Conservation (phyloP, 768 basidiomycete genomes). For the Mycena polygramma region DNA sequence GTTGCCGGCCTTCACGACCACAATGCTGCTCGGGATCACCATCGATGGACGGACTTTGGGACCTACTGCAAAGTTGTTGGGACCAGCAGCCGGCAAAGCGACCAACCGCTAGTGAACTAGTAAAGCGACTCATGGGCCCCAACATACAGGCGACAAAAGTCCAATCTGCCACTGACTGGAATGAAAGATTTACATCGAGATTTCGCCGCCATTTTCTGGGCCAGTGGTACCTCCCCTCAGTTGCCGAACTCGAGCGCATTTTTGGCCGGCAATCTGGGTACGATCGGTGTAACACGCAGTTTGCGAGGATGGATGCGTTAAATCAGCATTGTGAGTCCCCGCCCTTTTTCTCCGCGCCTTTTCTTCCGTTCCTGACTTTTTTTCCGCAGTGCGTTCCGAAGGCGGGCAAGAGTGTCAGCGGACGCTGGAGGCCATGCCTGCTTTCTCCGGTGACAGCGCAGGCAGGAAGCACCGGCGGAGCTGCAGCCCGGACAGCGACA, state of each 20-base stretch:
- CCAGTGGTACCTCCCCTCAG: not conserved
- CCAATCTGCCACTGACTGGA: constrained; percentile 8
- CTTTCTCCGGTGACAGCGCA: too few relatives aligned
- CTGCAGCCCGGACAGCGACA: too few relatives aligned
- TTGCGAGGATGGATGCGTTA: constrained; percentile 95
- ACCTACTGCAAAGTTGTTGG: constrained; percentile 21
- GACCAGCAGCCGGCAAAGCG: not conserved
- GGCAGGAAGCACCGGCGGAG: too few relatives aligned
- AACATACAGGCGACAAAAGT: constrained; percentile 24
- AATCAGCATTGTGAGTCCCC: constrained; percentile 88
- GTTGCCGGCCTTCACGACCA: constrained; percentile 16
- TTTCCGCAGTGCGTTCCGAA: constrained; percentile 76
- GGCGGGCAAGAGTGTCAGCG: constrained; percentile 82
- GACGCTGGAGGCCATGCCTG: constrained; percentile 49
- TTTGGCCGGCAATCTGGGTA: constrained; percentile 82
- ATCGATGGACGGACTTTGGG: constrained; percentile 20
- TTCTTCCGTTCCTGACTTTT: not conserved
- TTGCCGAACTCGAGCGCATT: constrained; percentile 1
- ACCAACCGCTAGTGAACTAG: constrained; percentile 1
- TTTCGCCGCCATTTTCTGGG: constrained; percentile 8
- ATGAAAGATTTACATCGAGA: constrained; percentile 7
- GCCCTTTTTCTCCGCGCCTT: constrained; percentile 42
- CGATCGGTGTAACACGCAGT: constrained; percentile 92
- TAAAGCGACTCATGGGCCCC: not conserved
- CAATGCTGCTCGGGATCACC: not conserved